Evolutionary conservation across 345 rosid genomes (phyloP).

Genomic region (Murraya paniculata): DNA sequence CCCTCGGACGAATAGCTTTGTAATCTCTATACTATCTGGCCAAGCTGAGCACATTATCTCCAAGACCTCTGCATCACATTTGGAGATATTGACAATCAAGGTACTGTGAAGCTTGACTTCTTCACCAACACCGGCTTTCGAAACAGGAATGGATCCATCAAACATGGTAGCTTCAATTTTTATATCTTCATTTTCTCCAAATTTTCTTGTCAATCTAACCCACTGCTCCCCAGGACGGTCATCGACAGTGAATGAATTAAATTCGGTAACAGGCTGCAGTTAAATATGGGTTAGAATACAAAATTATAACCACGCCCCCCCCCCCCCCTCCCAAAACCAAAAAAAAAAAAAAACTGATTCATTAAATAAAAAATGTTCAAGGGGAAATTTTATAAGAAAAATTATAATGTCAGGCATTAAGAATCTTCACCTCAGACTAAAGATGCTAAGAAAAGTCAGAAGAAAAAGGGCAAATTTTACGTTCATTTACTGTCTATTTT

Average conservation of each 20-base stretch:
- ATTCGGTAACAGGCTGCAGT: constrained; percentile 48
- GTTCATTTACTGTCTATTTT: neutral
- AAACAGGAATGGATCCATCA: constrained; percentile 57
- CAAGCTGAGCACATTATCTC: constrained; percentile 84
- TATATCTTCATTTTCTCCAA: constrained; percentile 61
- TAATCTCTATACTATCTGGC: constrained; percentile 69
- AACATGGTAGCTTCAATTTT: constrained; percentile 85
- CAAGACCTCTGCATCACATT: constrained; percentile 48
- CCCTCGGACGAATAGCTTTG: constrained; percentile 47
- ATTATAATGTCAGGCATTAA: neutral
- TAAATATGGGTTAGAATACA: neutral
- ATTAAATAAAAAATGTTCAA: neutral
- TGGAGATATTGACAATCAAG: constrained; percentile 64
- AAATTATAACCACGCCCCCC: neutral
- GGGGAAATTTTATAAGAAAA: neutral
- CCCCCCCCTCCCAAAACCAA: no score
- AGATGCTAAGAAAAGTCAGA: neutral
- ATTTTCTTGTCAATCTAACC: constrained; percentile 66
- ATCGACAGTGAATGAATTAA: constrained; percentile 53
- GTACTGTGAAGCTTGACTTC: constrained; percentile 62
- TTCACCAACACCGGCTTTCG: constrained; percentile 35
- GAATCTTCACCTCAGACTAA: neutral
- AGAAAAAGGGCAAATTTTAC: neutral
- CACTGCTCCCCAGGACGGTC: constrained; percentile 82
- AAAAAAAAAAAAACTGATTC: neutral